Conservation (phyloP, 345 rosid genomes). For the Conringia planisiliqua region DNA sequence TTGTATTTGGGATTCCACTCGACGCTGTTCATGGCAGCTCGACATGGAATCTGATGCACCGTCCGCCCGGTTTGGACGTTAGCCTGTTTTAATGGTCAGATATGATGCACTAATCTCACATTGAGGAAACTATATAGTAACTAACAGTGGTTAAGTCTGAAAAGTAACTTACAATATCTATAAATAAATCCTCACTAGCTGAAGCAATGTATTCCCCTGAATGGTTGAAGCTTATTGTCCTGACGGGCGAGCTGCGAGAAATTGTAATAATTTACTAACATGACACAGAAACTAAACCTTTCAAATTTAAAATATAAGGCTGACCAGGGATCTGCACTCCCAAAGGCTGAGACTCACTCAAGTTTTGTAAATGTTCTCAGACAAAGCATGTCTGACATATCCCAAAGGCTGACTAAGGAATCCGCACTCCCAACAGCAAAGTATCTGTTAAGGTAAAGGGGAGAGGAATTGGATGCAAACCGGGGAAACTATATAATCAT, state of each 20-base stretch:
- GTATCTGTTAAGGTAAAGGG: conserved; percentile 45
- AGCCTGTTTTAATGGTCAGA: conserved; percentile 50
- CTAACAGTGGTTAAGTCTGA: neutral
- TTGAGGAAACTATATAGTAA: neutral
- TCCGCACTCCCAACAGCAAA: conserved; percentile 99
- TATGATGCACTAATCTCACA: neutral
- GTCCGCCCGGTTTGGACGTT: conserved; percentile 84
- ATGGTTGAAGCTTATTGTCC: conserved; percentile 87
- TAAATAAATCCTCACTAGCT: conserved; percentile 90
- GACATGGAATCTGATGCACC: conserved; percentile 89
- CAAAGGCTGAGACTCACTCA: conserved; percentile 54
- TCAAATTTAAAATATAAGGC: neutral
- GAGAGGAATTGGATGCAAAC: neutral
- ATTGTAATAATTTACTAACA: neutral
- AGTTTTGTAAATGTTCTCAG: conserved; percentile 84
- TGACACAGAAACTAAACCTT: neutral
- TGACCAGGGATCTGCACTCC: neutral
- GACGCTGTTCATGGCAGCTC: conserved; percentile 96
- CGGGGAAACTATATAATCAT: neutral
- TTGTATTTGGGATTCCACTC: conserved; percentile 97
- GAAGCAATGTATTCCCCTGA: conserved; percentile 89
- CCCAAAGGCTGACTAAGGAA: conserved; percentile 98
- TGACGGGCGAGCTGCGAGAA: conserved; percentile 79
- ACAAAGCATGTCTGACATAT: conserved; percentile 91
- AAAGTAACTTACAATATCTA: conserved; percentile 65